phyloP scores from a whole-genome alignment of 441 rosid genomes.

The Gossypium davidsonii region DNA sequence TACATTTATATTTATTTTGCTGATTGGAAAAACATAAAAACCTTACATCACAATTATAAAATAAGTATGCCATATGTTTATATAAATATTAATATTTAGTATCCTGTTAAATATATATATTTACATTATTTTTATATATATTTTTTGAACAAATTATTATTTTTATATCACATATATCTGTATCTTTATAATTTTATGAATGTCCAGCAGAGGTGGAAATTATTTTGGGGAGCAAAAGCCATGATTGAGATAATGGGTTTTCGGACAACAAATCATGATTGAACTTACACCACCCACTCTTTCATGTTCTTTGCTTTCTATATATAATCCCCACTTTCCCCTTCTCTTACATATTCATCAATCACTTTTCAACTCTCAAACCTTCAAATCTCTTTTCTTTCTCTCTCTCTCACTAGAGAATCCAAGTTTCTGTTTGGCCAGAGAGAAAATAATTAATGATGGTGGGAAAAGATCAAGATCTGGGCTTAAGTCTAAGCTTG shows the following conservation, averaged over 20 bases:
- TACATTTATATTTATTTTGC: too few species aligned
- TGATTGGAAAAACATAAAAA: neutral
- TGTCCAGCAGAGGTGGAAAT: too few species aligned
- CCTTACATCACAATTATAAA: too few species aligned
- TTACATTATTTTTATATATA: too few species aligned
- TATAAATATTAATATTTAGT: too few species aligned
- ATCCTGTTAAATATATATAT: too few species aligned
- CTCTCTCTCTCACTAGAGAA: neutral
- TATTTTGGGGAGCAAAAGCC: constrained; percentile 28
- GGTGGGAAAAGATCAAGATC: constrained; percentile 57
- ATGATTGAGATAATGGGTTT: constrained; percentile 46
- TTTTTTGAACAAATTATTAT: too few species aligned
- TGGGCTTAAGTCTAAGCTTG: constrained; percentile 76
- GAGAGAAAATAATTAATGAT: constrained; percentile 25
- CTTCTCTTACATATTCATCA: constrained; percentile 8
- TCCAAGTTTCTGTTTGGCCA: neutral
- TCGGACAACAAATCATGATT: constrained; percentile 46
- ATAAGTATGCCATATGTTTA: too few species aligned
- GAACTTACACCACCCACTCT: constrained; percentile 36
- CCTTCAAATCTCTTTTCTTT: neutral
- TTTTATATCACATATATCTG: too few species aligned
- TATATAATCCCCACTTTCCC: constrained; percentile 36
- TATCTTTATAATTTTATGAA: too few species aligned
- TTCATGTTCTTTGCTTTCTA: constrained; percentile 25
- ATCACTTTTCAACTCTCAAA: neutral